Conservation (phyloP, 2,329 filamentous ascomycete genomes). For the Rutstroemia sp. region DNA sequence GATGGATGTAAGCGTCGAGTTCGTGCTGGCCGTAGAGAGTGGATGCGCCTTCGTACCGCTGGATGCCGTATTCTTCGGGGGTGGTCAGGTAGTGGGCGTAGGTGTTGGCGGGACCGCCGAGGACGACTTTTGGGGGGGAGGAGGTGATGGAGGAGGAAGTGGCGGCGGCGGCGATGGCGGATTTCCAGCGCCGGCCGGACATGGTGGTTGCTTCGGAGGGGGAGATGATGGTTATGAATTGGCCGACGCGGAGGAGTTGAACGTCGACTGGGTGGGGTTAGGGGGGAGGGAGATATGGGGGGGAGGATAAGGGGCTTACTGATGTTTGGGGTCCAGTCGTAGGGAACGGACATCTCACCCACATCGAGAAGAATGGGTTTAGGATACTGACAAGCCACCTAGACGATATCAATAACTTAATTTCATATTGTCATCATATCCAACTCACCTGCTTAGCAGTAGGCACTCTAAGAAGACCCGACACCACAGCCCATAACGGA, state of each 20-base stretch:
- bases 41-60: conserved; percentile 91
- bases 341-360: conserved; percentile 69
- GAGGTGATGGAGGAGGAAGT: conserved; percentile 32
- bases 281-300: conserved; percentile 43
- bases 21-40: conserved; percentile 82
- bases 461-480: conserved; percentile 63
- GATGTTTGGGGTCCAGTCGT: conserved; percentile 85
- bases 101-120: conserved; percentile 83
- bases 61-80: conserved; percentile 71
- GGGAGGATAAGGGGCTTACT: conserved; percentile 75
- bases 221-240: conserved; percentile 74
- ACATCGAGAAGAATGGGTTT: conserved; percentile 88
- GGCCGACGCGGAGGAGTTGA: conserved; percentile 76
- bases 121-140: conserved; percentile 64
- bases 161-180: conserved; percentile 52
- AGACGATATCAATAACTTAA: no score
- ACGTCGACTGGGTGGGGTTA: conserved; percentile 54
- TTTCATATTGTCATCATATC: no score
- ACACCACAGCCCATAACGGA: conserved; percentile 68
- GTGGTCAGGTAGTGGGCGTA: conserved; percentile 76
- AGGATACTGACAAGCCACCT: conserved; percentile 56
- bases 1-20: conserved; percentile 79
- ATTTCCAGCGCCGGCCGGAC: conserved; percentile 81
- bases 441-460: conserved; percentile 54
- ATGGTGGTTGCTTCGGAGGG: conserved; percentile 89